Evolutionary conservation across 176 grass and related monocot species (phyloP), one percentile per base, ranked within the genome.

Genomic region (Urochloa ruziziensis): DNA sequence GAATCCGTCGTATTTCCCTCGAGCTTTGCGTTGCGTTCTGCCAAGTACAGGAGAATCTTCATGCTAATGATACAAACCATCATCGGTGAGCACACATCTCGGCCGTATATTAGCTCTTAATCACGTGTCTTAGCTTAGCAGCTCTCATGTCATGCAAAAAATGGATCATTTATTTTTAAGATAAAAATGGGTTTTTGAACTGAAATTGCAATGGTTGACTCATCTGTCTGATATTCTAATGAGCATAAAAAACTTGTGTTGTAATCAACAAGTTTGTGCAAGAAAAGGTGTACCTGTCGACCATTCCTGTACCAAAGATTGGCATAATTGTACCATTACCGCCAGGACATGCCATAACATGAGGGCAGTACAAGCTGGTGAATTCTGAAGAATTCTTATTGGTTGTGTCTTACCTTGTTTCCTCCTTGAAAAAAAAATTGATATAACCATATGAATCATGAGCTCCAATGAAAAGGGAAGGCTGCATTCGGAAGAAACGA

Each of bases 21-120:
- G 32, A 87, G 16, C 52, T 80, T 61, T 65, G 75, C 75, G 9
- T 65, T 65, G 75, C 75, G 5, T 65, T 65, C 82, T 37, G 77
- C 15, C 66, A 10, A 67, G 74, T 48, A 56, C 25, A 48, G 30
- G 49, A 87, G 75, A 94, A 86, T 82, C 88, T 69, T 75, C 24
- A 25, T 5, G 24, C 39, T 60, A 32, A 85, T 62, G 76, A 75
- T 67, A 24, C 51, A 7, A 7, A 10, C 74, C 67, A 74, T 36
- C 6, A 54, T 49, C 3, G 15, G 18, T 49, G 47, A 49, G 15
- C 47, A 17, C 39, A 5, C 62, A 28, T 87, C 70, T 37, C 60
- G 23, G 51, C 47, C 77, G 59, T 73, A 54, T 8, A 18, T 67
- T 62, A 30, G 2, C 0, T 59, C 37, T 5, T 48, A 66, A 77